Evolutionary conservation across 768 basidiomycete genomes (phyloP).

Genomic region (Coprinopsis cinerea): DNA sequence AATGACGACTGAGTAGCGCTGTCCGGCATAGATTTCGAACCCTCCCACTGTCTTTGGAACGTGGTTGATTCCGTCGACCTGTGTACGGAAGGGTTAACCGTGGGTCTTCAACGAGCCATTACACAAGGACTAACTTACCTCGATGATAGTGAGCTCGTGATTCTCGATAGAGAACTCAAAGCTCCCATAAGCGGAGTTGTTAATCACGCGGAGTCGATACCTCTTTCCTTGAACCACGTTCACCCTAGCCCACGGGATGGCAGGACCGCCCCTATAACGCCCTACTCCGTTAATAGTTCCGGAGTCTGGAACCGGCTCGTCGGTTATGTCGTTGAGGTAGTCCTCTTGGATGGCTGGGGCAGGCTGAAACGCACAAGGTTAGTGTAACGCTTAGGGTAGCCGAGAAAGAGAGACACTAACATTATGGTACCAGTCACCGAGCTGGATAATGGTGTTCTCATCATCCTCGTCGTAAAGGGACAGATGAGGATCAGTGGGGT

Average conservation of each 20-base stretch:
- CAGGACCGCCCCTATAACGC: constrained; percentile 36
- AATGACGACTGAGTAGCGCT: constrained; percentile 37
- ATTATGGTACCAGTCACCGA: constrained; percentile 14
- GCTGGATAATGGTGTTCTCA: constrained; percentile 10
- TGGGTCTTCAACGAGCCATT: constrained; percentile 13
- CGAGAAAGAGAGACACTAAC: neutral
- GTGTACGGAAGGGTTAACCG: constrained; percentile 16
- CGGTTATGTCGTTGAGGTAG: neutral
- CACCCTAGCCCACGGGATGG: constrained; percentile 31
- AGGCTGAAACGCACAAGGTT: neutral
- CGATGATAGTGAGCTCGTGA: constrained; percentile 18
- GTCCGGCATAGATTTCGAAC: constrained; percentile 31
- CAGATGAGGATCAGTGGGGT: constrained; percentile 11
- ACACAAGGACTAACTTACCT: constrained; percentile 6
- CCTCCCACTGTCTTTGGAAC: constrained; percentile 24
- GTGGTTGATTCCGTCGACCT: constrained; percentile 29
- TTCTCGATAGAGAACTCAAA: constrained; percentile 34
- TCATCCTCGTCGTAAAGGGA: constrained; percentile 13
- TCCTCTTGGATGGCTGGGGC: constrained; percentile 4
- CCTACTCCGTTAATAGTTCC: constrained; percentile 43
- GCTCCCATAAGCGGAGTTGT: constrained; percentile 39
- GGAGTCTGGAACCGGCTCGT: constrained; percentile 30
- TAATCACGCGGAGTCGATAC: constrained; percentile 51
- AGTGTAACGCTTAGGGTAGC: neutral
- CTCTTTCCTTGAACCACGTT: constrained; percentile 36